Evolutionary conservation across 805 yeast species (phyloP), one percentile per base, ranked within the genome.

Genomic region (Priceomyces fermenticarens): DNA sequence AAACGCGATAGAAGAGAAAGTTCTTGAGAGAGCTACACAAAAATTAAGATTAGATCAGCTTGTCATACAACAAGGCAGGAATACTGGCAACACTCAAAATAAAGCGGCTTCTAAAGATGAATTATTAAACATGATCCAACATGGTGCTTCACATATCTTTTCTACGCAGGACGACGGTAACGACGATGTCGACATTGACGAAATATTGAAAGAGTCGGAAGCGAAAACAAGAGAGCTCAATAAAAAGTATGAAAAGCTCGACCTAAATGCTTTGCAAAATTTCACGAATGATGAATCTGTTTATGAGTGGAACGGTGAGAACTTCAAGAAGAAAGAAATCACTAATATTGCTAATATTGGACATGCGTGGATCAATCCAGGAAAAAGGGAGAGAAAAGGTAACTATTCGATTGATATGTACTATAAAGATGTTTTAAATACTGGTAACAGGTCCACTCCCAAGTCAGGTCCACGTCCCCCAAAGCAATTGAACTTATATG

Each of bases 401-500:
- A 88, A 88, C 54, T 90, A 90, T 61, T 81, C 88, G 1, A 83
- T 91, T 48, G 97, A 90, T 60, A 81, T 81, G 63, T 90, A 90
- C 62, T 86, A 86, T 62, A 83, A 84, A 59, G 91, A 82, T 55
- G 89, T 84, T 8, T 66, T 90, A 52, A 80, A 82, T 51, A 77
- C 88, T 1, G 88, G 91, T 4, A 81, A 85, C 35, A 72, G 85
- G 52, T 44, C 51, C 10, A 57, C 69, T 39, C 67, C 68, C 38
- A 70, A 73, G 33, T 70, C 77, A 8, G 85, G 83, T 1, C 93
- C 95, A 12, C 78, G 77, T 46, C 87, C 95, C 33, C 97, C 98
- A 29, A 88, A 84, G 55, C 93, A 88, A 52, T 68, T 86, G 45
- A 81, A 80, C 43, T 71, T 88, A 30, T 87, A 85, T 57, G 96